Conservation (phyloP, 345 rosid genomes). For the Eucalyptus brandiana region DNA sequence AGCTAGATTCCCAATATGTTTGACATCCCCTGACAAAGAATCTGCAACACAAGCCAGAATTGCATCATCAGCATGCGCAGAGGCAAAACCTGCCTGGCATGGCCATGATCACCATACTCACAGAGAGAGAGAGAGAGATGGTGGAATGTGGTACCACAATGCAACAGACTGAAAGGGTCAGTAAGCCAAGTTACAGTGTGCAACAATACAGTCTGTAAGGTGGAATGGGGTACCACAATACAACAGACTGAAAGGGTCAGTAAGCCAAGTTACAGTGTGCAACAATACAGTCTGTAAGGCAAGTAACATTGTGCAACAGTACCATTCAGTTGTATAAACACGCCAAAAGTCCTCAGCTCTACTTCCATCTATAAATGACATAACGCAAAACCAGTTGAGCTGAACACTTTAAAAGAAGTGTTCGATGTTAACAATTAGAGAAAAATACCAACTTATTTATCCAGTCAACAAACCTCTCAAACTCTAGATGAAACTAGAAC, state of each 20-base stretch:
- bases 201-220: neutral
- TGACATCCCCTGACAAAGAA: neutral
- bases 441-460: neutral
- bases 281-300: neutral
- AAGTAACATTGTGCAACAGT: neutral
- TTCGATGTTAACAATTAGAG: neutral
- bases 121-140: neutral
- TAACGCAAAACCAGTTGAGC: neutral
- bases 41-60: neutral
- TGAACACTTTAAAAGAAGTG: neutral
- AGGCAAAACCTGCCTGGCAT: neutral
- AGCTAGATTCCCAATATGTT: neutral
- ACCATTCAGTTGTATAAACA: neutral
- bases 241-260: neutral
- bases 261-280: neutral
- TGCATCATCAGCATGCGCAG: neutral
- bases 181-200: too few species aligned
- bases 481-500: neutral
- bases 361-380: neutral
- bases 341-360: neutral
- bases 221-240: neutral
- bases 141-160: neutral
- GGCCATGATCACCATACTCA: neutral
- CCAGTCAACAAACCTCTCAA: neutral
- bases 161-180: neutral